Evolutionary conservation across 2,329 filamentous ascomycete species (phyloP).

Genomic region (Tolypocladium amazonense): DNA sequence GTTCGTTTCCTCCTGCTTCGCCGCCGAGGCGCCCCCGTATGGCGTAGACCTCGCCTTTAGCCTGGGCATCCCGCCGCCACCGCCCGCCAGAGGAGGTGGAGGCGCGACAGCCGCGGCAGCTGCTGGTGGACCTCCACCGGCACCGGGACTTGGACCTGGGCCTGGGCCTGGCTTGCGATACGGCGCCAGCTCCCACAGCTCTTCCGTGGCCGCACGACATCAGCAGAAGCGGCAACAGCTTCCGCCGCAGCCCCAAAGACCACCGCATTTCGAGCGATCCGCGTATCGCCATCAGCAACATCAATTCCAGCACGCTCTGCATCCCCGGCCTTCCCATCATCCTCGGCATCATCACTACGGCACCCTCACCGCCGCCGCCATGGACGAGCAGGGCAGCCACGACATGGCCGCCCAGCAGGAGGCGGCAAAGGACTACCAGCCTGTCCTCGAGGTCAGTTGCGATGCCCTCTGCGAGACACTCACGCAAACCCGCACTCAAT

Average conservation of each 20-base stretch:
- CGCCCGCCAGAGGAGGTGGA: not conserved
- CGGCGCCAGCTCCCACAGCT: not conserved
- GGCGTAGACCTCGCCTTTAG: conserved; percentile 19
- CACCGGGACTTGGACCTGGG: not conserved
- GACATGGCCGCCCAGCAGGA: conserved; percentile 49
- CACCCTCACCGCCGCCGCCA: conserved; percentile 10
- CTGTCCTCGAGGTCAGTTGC: conserved; percentile 40
- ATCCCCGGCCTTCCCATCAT: conserved; percentile 12
- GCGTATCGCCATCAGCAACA: not conserved
- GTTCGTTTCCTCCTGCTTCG: conserved; percentile 31
- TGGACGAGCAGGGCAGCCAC: conserved; percentile 24
- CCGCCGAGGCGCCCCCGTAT: conserved; percentile 18
- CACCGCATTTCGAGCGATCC: not conserved
- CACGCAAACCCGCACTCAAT: not conserved
- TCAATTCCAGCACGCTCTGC: conserved; percentile 1
- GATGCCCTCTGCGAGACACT: not conserved
- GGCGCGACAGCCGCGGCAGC: not conserved
- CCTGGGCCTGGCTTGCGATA: not conserved
- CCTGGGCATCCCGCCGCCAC: conserved; percentile 9
- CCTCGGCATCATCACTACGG: conserved; percentile 8
- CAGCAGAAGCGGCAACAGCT: not conserved
- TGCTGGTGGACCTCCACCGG: not conserved
- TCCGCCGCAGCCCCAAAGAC: not conserved
- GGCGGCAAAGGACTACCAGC: conserved; percentile 48
- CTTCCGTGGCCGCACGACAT: not conserved